Base-by-base conservation (phyloP, 2,329 filamentous ascomycete species). In the Diaporthe nobilis region DNA sequence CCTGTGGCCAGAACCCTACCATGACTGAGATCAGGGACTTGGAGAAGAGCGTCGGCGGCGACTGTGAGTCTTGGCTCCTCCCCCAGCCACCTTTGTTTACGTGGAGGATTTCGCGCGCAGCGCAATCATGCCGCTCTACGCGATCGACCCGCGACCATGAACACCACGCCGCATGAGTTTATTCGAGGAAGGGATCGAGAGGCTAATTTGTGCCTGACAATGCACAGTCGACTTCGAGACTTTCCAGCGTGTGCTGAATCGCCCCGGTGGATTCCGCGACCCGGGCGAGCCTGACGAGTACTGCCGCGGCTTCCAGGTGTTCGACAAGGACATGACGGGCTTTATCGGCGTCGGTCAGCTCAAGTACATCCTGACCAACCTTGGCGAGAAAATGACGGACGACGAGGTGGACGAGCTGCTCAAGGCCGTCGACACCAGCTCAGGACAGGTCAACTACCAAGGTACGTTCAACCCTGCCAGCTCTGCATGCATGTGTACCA, bases 361-460 rank as follows among this genome's bases (percentile, higher is more conserved):
- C 85, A 94, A 98, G 87, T 99, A 99, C 88, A 96, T 99, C 84
- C 87, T 99, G 82, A 99, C 97, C 75, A 98, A 98, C 85, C 87
- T 99, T 81, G 97, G 97, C 82, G 97, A 99, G 93, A 98, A 98
- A 90, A 98, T 99, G 95, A 95, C 94, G 77, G 96, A 99, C 82
- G 97, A 98, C 78, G 97, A 99, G 89, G 97, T 99, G 67, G 96
- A 98, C 85, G 97, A 99, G 90, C 90, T 99, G 83, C 92, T 99
- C 85, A 99, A 98, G 92, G 95, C 96, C 0, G 96, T 98, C 79
- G 97, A 99, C 84, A 98, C 96, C 77, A 97, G 94, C 86, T 96
- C 94, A 74, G 96, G 96, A 80, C 96, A 98, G 90, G 95, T 99
- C 86, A 98, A 98, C 89, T 99, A 99, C 86, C 96, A 94, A 79